phyloP scores from a whole-genome alignment of 1,284 basidiomycete species.

The Ustilago hordei region DNA sequence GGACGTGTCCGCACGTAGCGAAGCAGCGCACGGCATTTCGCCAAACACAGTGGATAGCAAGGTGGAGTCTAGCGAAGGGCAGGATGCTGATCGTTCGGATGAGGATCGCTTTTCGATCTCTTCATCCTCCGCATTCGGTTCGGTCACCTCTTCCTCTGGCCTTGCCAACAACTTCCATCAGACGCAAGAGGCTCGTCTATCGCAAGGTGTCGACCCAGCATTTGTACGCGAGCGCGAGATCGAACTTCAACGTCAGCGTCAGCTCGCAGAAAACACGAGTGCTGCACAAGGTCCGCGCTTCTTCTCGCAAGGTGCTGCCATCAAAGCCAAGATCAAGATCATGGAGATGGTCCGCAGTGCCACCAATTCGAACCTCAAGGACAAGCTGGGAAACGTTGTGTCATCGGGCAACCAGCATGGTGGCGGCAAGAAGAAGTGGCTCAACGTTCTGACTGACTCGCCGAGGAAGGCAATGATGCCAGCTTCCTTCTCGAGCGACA shows the following conservation, averaged over 20 bases:
- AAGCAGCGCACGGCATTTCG: background rate
- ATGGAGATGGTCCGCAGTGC: slow-evolving; percentile 55
- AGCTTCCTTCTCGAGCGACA: slow-evolving; percentile 23
- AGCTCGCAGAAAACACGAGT: slow-evolving; percentile 48
- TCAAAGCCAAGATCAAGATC: slow-evolving; percentile 60
- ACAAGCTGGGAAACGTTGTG: slow-evolving; percentile 31
- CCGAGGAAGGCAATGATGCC: slow-evolving; percentile 16
- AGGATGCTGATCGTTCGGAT: slow-evolving; percentile 40
- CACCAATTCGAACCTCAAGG: slow-evolving; percentile 34
- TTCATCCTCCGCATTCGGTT: slow-evolving; percentile 52
- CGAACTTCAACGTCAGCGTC: slow-evolving; percentile 33
- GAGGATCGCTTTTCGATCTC: slow-evolving; percentile 53
- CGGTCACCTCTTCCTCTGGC: slow-evolving; percentile 40
- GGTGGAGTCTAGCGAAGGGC: background rate
- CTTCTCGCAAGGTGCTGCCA: slow-evolving; percentile 58
- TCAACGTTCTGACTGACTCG: slow-evolving; percentile 27
- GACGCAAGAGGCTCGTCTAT: slow-evolving; percentile 11
- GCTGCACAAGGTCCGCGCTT: slow-evolving; percentile 54
- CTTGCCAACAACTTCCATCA: slow-evolving; percentile 27
- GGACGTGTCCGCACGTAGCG: background rate
- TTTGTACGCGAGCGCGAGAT: slow-evolving; percentile 31
- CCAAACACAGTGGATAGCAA: background rate
- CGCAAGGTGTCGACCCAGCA: slow-evolving; percentile 18
- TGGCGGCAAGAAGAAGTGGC: slow-evolving; percentile 43
- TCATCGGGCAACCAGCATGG: slow-evolving; percentile 18